phyloP scores from a whole-genome alignment of 106 monocot genomes.

The Phalaenopsis aphrodite region DNA sequence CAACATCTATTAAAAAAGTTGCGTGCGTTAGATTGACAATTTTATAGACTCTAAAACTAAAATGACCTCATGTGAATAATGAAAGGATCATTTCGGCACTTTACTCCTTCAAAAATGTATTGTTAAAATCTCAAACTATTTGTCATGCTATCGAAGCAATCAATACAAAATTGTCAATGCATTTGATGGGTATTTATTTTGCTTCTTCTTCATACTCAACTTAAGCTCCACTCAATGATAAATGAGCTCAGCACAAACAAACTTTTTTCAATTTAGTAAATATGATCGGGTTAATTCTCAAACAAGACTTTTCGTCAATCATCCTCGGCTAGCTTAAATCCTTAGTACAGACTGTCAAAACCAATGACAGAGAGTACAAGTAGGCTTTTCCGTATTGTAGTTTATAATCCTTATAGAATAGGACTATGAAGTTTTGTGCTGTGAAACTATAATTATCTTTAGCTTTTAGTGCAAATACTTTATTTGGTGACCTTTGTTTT shows the following conservation, averaged over 20 bases:
- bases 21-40: too few relatives aligned
- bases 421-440: not conserved
- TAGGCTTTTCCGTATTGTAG: not conserved
- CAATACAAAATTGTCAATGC: not conserved
- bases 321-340: not conserved
- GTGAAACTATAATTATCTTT: not conserved
- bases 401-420: not conserved
- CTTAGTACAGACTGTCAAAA: not conserved
- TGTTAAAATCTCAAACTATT: not conserved
- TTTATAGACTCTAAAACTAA: too few relatives aligned
- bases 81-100: too few relatives aligned
- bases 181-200: not conserved
- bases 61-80: too few relatives aligned
- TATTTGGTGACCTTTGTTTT: not conserved
- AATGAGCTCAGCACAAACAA: not conserved
- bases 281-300: not conserved
- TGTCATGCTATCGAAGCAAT: not conserved
- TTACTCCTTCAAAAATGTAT: not conserved
- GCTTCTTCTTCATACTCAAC: not conserved
- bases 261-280: not conserved
- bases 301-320: not conserved
- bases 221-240: not conserved
- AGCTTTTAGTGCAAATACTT: not conserved
- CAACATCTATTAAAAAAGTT: too few relatives aligned
- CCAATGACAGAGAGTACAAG: not conserved